These are phyloP conservation scores for Populus hybrid DNA, from an alignment of 441 rosid genomes.

Conservation along the genomic window DNA sequence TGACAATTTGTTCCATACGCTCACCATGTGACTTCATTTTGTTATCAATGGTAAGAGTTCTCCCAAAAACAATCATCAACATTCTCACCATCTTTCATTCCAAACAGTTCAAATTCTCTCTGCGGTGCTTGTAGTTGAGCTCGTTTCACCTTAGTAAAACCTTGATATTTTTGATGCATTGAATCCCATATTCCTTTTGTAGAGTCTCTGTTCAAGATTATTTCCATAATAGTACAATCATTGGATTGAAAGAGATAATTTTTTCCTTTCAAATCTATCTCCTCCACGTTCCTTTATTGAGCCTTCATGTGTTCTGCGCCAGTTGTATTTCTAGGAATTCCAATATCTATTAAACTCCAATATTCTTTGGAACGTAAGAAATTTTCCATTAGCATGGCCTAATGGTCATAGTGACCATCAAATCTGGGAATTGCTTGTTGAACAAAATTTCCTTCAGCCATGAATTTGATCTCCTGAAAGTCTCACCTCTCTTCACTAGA, in stretches of 20 bases:
- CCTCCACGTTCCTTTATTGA: background rate
- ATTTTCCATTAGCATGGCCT: background rate
- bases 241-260: too few species aligned
- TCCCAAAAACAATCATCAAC: background rate
- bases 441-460: background rate
- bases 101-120: background rate
- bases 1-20: too few species aligned
- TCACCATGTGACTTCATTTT: background rate
- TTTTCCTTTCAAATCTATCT: background rate
- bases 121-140: background rate
- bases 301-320: fast-evolving
- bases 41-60: background rate
- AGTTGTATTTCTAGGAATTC: background rate
- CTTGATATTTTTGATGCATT: background rate
- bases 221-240: too few species aligned
- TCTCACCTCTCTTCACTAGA: too few species aligned
- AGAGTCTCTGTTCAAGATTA: too few species aligned
- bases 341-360: background rate
- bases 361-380: background rate
- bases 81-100: background rate
- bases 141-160: background rate
- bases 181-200: background rate
- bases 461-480: too few species aligned
- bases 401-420: background rate
- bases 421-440: fast-evolving